Conservation (phyloP, 148 eudicot species). For the Cornus suecica region DNA sequence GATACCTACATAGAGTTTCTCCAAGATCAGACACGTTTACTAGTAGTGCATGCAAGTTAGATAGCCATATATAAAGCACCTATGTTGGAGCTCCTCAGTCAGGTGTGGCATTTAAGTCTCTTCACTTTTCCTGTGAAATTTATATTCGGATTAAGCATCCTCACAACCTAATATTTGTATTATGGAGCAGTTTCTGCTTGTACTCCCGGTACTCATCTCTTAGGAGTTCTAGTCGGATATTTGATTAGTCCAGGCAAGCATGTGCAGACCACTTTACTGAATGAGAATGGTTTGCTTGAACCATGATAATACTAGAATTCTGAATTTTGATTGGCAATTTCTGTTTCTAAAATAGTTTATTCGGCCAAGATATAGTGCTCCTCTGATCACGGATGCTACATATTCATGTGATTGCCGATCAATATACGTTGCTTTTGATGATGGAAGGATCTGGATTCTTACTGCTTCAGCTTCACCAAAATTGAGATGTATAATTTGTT, state of each 20-base stretch:
- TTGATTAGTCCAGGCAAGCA: not conserved
- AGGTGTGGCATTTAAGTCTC: conserved; percentile 18
- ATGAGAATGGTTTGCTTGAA: too few species aligned
- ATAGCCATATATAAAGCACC: conserved; percentile 42
- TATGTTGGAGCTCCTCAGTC: conserved; percentile 29
- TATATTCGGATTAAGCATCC: not conserved
- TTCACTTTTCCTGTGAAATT: not conserved
- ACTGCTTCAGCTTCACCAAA: conserved; percentile 45
- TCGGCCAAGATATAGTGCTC: conserved; percentile 14
- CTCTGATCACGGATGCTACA: conserved; percentile 33
- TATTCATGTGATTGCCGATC: conserved; percentile 53
- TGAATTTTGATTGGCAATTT: not conserved
- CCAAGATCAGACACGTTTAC: conserved; percentile 29
- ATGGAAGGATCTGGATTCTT: conserved; percentile 78
- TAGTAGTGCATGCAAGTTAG: conserved; percentile 24
- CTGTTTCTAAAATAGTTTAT: conserved; percentile 22
- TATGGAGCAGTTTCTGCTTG: not conserved
- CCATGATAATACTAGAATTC: not conserved
- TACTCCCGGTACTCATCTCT: not conserved
- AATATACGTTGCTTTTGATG: conserved; percentile 77
- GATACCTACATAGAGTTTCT: conserved; percentile 38
- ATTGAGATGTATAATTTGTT: too few species aligned
- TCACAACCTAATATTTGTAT: not conserved
- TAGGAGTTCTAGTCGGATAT: not conserved
- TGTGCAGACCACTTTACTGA: too few species aligned